Percentiles rank a stretch among this genome's conserved stretches.
phyloP scores from a whole-genome alignment of 2,329 filamentous ascomycete genomes.

The Boeremia lycopersici region DNA sequence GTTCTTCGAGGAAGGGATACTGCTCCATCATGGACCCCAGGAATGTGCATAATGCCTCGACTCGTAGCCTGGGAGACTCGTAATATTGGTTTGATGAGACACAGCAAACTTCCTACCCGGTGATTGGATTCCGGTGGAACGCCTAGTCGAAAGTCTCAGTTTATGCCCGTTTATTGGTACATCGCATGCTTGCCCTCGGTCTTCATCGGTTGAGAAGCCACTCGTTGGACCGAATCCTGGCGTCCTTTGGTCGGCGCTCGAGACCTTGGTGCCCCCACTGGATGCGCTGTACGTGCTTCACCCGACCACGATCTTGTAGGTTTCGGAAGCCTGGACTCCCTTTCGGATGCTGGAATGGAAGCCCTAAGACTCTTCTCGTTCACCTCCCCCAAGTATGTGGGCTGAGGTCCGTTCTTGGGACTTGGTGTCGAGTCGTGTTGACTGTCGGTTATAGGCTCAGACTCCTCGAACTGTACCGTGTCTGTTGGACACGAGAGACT shows the following conservation, averaged over 20 bases:
- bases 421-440: background rate
- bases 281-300: background rate
- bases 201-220: background rate
- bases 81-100: background rate
- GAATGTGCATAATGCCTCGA: background rate
- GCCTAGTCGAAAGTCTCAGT: background rate
- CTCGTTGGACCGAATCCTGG: conserved; percentile 3
- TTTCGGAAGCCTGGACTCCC: background rate
- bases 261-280: background rate
- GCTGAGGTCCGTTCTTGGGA: background rate
- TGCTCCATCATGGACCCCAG: background rate
- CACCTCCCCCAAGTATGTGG: too few species aligned
- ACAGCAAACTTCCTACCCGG: background rate
- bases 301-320: background rate
- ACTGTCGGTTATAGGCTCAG: background rate
- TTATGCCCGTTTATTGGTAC: background rate
- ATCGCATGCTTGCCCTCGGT: background rate
- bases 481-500: background rate
- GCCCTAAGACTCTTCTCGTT: background rate
- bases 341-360: background rate
- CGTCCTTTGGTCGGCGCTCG: background rate
- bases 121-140: background rate
- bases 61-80: background rate
- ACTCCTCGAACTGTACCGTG: background rate
- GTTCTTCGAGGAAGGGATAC: too few species aligned